Evolutionary conservation across 441 rosid species (phyloP), one percentile per base, ranked within the genome.

Genomic region (Oxalis stricta): DNA sequence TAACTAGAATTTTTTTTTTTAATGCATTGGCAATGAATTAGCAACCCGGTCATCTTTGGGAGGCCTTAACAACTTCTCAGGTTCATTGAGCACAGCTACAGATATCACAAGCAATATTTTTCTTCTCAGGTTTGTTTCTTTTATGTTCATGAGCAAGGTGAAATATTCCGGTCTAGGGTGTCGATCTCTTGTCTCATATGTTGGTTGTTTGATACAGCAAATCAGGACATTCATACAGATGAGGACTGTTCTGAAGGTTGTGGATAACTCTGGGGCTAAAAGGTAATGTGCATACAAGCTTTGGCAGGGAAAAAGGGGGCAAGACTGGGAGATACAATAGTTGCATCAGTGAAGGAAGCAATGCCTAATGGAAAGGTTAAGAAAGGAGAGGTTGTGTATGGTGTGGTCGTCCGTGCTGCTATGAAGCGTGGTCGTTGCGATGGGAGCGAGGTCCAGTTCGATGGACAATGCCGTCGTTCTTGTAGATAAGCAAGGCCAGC

Each of bases 211-310:
- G 8, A 24, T 48, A 44, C 74, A 77, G 78, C 82, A 82, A 28
- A 53, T 50, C 36, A 82, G 96, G 66, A 78, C 85, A 28, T 91
- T 91, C 50, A 76, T 85, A 46, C 98, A 91, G 59, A 91, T 85
- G 85, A 77, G 96, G 50, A 85, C 85, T 0, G 77, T 83, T 41
- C 87, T 82, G 32, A 76, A 91, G 65, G 94, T 83, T 1, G 89
- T 70, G 44, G 96, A 91, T 71, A 91, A 85, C 50, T 91, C 94
- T 0, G 94, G 96, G 4, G 96, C 94, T 0, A 82, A 85, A 91
- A 81, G 64, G 89, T 83, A 33, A 83, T 62, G 94, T 85, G 98
- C 68, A 80, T 85, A 41, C 96, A 83, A 69, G 75, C 87, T n/a
- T 24, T 85, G 40, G 75, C 66, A 49, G 77, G 83, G 1, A 80